Evolutionary conservation across 805 yeast species (phyloP).

Genomic region (Candida khao-thaluensis): DNA sequence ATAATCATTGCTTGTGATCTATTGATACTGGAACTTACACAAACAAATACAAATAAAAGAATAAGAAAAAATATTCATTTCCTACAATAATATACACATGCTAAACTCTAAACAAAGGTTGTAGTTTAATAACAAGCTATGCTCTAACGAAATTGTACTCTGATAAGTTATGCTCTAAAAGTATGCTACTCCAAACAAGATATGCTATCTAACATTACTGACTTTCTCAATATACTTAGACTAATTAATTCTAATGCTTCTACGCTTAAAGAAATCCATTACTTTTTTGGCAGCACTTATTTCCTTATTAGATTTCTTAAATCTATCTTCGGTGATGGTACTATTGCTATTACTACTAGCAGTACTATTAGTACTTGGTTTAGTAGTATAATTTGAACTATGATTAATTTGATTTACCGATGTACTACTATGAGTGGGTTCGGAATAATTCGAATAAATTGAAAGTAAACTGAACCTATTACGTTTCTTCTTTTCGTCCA

Average conservation of each 20-base stretch:
- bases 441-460: conserved; percentile 36
- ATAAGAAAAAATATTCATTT: no score
- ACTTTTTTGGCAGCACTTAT: conserved; percentile 76
- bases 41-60: no score
- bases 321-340: conserved; percentile 19
- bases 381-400: conserved; percentile 3
- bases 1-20: no score
- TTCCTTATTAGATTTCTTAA: conserved; percentile 41
- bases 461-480: conserved; percentile 45
- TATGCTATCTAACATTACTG: no score
- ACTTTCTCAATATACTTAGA: conserved; percentile 5
- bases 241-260: conserved; percentile 37
- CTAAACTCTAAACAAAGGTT: no score
- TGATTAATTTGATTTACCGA: conserved; percentile 10
- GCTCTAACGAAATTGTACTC: no score
- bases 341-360: conserved; percentile 23
- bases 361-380: conserved; percentile 9
- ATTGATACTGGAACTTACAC: no score
- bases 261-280: conserved; percentile 74
- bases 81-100: no score
- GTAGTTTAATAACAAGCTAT: neutral
- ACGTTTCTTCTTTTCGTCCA: conserved; percentile 32
- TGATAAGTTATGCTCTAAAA: no score
- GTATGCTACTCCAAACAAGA: no score
- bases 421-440: conserved; percentile 17